Conservation (phyloP, 192 early-diverging fungal genomes). For the Chytriomyces confervae region DNA sequence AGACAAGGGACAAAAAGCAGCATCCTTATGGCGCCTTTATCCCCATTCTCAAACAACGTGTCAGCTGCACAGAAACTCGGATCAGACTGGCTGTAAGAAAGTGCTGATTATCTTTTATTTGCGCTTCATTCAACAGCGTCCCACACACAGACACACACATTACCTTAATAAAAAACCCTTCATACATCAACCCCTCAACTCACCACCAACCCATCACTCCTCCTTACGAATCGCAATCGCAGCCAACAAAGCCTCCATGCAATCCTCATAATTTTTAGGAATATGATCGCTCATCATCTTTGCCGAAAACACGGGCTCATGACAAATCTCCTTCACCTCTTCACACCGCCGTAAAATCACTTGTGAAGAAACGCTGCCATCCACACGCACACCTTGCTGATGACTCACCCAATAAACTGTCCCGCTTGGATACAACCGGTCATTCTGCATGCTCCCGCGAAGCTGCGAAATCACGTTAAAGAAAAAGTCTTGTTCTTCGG, state of each 20-base stretch:
- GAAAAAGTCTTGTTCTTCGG: slow-evolving; percentile 80
- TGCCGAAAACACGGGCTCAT: slow-evolving; percentile 75
- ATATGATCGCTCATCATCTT: slow-evolving; percentile 81
- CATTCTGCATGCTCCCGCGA: slow-evolving; percentile 77
- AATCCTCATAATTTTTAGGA: slow-evolving; percentile 74
- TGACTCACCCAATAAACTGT: slow-evolving; percentile 69
- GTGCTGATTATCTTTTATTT: no score
- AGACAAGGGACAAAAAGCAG: no score
- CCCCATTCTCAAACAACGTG: no score
- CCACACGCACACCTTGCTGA: not conserved
- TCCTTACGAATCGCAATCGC: not conserved
- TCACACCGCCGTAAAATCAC: slow-evolving; percentile 66
- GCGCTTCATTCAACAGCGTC: no score
- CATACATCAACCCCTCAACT: not conserved
- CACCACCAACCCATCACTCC: not conserved
- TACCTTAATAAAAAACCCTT: no score
- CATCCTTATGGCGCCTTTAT: no score
- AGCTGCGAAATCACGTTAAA: slow-evolving; percentile 80
- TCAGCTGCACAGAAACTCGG: no score
- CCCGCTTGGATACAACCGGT: slow-evolving; percentile 80
- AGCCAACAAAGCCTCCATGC: slow-evolving; percentile 41
- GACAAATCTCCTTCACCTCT: slow-evolving; percentile 79
- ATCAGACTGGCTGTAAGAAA: no score
- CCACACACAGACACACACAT: no score
- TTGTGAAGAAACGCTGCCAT: not conserved